A percentile compares a stretch with the other conserved stretches of the same genome.
These are phyloP conservation scores for Spergularia marina DNA, from an alignment of 148 eudicot genomes.

Conservation along the genomic window DNA sequence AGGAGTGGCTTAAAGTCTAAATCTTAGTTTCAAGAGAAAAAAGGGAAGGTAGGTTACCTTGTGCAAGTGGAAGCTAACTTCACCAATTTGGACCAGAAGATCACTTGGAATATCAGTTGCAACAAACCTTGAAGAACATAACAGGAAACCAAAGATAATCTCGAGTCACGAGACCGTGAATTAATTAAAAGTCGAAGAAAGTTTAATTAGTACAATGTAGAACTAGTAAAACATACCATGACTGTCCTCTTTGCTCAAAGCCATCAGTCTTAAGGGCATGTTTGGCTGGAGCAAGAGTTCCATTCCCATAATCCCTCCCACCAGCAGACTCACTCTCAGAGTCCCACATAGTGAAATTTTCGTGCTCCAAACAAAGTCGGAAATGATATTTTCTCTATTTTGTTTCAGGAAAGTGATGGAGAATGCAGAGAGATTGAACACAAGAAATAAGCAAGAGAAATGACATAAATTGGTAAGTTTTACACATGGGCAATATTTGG, in stretches of 20 bases:
- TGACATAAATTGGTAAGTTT: conserved; percentile 22
- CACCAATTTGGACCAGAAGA: conserved; percentile 71
- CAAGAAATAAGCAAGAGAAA: conserved; percentile 27
- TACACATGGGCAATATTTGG: conserved; percentile 58
- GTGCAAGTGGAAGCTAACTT: conserved; percentile 77
- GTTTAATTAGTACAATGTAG: too few species aligned
- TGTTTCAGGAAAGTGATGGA: conserved; percentile 8
- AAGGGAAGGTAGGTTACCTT: conserved; percentile 45
- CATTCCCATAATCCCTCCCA: conserved; percentile 66
- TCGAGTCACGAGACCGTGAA: neutral
- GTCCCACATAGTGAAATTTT: conserved; percentile 66
- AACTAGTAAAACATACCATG: conserved; percentile 53
- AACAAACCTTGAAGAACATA: conserved; percentile 54
- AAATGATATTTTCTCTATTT: neutral
- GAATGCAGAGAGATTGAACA: conserved; percentile 14
- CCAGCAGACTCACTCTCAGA: conserved; percentile 67
- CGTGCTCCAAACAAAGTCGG: neutral
- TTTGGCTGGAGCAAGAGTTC: conserved; percentile 51
- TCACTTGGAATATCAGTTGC: conserved; percentile 95
- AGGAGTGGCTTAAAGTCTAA: neutral
- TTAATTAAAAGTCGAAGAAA: neutral
- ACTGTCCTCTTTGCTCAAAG: conserved; percentile 90
- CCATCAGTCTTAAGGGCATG: conserved; percentile 76
- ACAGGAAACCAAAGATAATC: neutral
- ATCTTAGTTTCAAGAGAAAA: too few species aligned